A percentile compares a stretch with the other conserved stretches of the same genome.
Evolutionary conservation across 2,329 filamentous ascomycete species (phyloP).

Genomic region (Aspergillus niger): DNA sequence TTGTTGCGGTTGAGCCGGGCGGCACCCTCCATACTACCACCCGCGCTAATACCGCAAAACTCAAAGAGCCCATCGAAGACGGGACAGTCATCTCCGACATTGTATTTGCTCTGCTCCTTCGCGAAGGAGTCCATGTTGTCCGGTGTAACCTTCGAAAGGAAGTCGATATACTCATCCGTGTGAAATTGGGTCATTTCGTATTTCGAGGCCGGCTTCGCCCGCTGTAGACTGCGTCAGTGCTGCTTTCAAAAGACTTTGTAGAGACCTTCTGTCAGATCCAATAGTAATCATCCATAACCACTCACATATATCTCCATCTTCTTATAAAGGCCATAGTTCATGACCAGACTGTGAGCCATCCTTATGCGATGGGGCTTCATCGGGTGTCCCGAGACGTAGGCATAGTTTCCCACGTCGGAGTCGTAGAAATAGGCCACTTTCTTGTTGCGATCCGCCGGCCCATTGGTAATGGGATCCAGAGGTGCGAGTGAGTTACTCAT

Average conservation of each 20-base stretch:
- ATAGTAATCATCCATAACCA: slow-evolving; percentile 8
- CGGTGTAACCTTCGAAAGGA: slow-evolving; percentile 83
- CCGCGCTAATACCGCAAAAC: slow-evolving; percentile 70
- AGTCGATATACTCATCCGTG: slow-evolving; percentile 73
- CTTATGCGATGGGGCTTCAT: slow-evolving; percentile 71
- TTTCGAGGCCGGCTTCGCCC: slow-evolving; percentile 74
- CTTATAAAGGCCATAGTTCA: slow-evolving; percentile 74
- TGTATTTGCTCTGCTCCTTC: slow-evolving; percentile 83
- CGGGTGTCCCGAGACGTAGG: slow-evolving; percentile 76
- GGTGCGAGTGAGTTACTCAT: slow-evolving; percentile 57
- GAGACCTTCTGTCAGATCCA: neutral
- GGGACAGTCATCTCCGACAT: slow-evolving; percentile 65
- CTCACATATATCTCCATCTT: slow-evolving; percentile 71
- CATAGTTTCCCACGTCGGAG: slow-evolving; percentile 96
- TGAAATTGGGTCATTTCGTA: slow-evolving; percentile 75
- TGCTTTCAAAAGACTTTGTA: neutral
- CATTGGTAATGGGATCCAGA: slow-evolving; percentile 57
- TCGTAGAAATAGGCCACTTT: slow-evolving; percentile 99
- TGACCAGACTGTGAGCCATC: slow-evolving; percentile 66
- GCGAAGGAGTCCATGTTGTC: slow-evolving; percentile 97
- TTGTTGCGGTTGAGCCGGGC: slow-evolving; percentile 68
- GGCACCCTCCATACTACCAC: slow-evolving; percentile 70
- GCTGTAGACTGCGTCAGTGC: slow-evolving; percentile 51
- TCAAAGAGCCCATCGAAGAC: slow-evolving; percentile 72
- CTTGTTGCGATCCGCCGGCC: slow-evolving; percentile 61